phyloP scores from a whole-genome alignment of 768 basidiomycete genomes.

The Phaeolepiota aurea region DNA sequence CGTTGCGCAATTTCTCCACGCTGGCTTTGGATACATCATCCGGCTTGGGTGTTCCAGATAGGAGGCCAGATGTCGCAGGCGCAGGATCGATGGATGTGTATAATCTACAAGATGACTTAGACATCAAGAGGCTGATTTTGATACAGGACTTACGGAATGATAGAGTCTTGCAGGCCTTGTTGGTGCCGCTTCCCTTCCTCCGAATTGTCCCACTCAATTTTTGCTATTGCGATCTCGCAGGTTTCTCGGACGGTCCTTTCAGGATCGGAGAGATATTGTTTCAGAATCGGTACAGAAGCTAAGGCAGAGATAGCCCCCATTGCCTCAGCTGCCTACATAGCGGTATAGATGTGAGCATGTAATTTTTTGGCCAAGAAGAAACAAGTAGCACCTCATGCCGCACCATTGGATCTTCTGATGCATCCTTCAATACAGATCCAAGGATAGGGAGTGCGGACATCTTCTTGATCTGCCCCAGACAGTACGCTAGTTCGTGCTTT shows the following conservation, averaged over 20 bases:
- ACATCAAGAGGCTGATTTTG: neutral
- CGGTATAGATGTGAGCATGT: slow-evolving; percentile 11
- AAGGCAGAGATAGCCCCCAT: slow-evolving; percentile 86
- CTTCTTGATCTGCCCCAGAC: slow-evolving; percentile 85
- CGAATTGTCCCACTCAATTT: slow-evolving; percentile 88
- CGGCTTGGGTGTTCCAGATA: slow-evolving; percentile 44
- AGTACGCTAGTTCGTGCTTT: slow-evolving; percentile 97
- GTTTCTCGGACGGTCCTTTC: slow-evolving; percentile 84
- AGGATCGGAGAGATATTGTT: slow-evolving; percentile 62
- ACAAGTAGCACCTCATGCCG: slow-evolving; percentile 75
- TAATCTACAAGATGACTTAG: slow-evolving; percentile 26
- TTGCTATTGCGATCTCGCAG: slow-evolving; percentile 93
- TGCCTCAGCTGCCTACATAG: slow-evolving; percentile 85
- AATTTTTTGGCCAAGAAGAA: slow-evolving; percentile 4
- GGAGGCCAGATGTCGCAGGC: slow-evolving; percentile 61
- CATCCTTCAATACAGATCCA: slow-evolving; percentile 64
- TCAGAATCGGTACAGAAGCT: slow-evolving; percentile 59
- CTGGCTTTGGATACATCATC: slow-evolving; percentile 37
- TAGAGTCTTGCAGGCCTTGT: slow-evolving; percentile 15
- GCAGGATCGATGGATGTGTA: slow-evolving; percentile 90
- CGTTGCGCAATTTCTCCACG: slow-evolving; percentile 47
- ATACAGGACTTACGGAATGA: slow-evolving; percentile 28
- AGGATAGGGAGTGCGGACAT: slow-evolving; percentile 69
- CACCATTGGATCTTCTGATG: slow-evolving; percentile 87
- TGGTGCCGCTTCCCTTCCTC: slow-evolving; percentile 54